phyloP scores from a whole-genome alignment of 139 green algal genomes.

The Tetradesmus obliquus region DNA sequence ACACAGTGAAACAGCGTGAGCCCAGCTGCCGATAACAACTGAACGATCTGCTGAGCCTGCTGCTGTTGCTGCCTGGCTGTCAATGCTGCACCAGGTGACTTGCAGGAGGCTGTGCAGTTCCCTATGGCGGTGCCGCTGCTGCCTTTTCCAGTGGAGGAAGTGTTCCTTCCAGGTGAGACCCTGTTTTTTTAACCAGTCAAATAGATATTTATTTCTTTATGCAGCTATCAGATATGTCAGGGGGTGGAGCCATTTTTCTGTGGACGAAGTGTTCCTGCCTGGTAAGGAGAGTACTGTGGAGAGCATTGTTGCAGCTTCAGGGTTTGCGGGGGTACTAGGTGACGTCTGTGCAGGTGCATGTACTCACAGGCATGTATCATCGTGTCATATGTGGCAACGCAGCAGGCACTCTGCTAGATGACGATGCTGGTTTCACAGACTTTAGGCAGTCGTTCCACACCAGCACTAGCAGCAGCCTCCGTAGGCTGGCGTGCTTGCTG shows the following conservation, averaged over 20 bases:
- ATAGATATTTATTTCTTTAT: too few relatives aligned
- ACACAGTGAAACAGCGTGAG: not conserved
- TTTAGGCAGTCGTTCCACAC: too few relatives aligned
- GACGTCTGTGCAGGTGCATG: not conserved
- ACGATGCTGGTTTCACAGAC: too few relatives aligned
- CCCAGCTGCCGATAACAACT: not conserved
- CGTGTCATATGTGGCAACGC: not conserved
- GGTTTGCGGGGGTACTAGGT: too few relatives aligned
- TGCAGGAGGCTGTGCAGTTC: conserved; percentile 7
- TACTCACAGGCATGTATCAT: not conserved
- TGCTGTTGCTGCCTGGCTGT: not conserved
- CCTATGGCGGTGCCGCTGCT: conserved; percentile 38
- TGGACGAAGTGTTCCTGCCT: conserved; percentile 46
- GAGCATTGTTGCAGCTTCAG: too few relatives aligned
- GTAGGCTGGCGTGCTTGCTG: too few relatives aligned
- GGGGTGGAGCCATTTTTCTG: not conserved
- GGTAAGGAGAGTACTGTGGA: not conserved
- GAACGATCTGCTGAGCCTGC: not conserved
- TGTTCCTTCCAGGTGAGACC: conserved; percentile 52
- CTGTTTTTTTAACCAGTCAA: too few relatives aligned
- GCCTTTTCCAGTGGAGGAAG: conserved; percentile 54
- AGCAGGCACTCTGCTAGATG: not conserved
- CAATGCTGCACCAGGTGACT: not conserved
- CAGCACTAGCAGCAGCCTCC: too few relatives aligned
- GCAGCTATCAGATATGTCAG: too few relatives aligned